Evolutionary conservation across 2,329 filamentous ascomycete genomes (phyloP).

Genomic region (Penicillium sp.): DNA sequence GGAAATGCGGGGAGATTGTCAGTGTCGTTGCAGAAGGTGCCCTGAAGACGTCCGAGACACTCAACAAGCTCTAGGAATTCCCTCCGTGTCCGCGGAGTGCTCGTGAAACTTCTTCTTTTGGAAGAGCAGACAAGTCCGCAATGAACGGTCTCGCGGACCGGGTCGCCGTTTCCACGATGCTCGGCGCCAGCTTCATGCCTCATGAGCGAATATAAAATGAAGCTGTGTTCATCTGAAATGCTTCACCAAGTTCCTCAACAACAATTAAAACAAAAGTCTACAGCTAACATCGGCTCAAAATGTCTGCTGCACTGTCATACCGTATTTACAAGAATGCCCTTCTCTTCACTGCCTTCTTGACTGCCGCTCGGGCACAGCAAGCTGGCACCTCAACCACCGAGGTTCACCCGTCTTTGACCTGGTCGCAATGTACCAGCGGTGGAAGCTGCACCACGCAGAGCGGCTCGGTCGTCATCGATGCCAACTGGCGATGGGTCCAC

Average conservation of each 20-base stretch:
- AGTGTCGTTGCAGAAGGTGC: slow-evolving; percentile 2
- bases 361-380: slow-evolving; percentile 31
- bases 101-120: slow-evolving; percentile 12
- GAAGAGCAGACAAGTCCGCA: neutral
- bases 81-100: slow-evolving; percentile 25
- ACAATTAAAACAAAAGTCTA: neutral
- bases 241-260: neutral
- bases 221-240: neutral
- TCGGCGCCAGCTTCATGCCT: neutral
- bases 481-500: slow-evolving; percentile 63
- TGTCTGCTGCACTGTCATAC: slow-evolving; percentile 16
- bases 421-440: slow-evolving; percentile 54
- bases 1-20: neutral
- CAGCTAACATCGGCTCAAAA: neutral
- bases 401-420: slow-evolving; percentile 54
- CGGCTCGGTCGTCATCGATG: slow-evolving; percentile 57
- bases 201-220: slow-evolving; percentile 13
- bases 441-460: slow-evolving; percentile 55
- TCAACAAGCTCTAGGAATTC: slow-evolving; percentile 1
- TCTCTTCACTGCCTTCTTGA: slow-evolving; percentile 30
- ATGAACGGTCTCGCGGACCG: slow-evolving; percentile 15
- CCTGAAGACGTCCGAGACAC: neutral
- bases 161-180: slow-evolving; percentile 1
- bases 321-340: slow-evolving; percentile 31
- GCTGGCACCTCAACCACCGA: slow-evolving; percentile 31